Evolutionary conservation across 345 rosid species (phyloP), one percentile per base, ranked within the genome.

Genomic region (Citrus medica): DNA sequence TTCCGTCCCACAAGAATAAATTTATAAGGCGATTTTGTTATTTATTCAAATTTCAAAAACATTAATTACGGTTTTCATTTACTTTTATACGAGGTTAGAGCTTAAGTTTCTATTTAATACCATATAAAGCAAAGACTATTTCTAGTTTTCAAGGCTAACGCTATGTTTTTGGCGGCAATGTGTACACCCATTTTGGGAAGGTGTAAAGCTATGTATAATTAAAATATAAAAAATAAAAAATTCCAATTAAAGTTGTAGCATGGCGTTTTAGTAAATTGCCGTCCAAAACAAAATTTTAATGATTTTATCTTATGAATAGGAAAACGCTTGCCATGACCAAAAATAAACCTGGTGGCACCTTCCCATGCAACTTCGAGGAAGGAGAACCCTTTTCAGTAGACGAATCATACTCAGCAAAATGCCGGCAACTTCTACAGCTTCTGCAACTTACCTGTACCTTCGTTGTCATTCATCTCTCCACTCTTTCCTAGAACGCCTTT

Each of bases 281-380:
- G 17, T 21, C 9, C 73, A 10, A 59, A 55, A 19, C 19, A 33
- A 61, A 70, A 13, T 4, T 69, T 42, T 14, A 22, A 12, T 40
- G 7, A 65, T 17, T 30, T 64, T 21, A 51, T 22, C 25, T 25
- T 55, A 4, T 46, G 24, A 46, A 3, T 19, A 32, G 69, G 81
- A 81, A 67, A 75, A 79, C 21, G 46, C 71, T 35, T 33, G 28
- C 55, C 74, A 61, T 40, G 77, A 73, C 78, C 79, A 61, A 42
- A 61, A 38, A 16, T 33, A 46, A 73, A 16, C 25, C 51, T 3
- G 51, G 5, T 37, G 82, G 78, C 51, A 66, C 67, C 75, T 83
- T 84, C 85, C 82, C 84, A 73, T 83, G 90, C 85, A 87, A 78
- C 85, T 87, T 87, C 90, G 81, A 79, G 85, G 90, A 87, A 87